Evolutionary conservation across 257 asterid species (phyloP), one percentile per base, ranked within the genome.

Genomic region (Solanum paucissectum): DNA sequence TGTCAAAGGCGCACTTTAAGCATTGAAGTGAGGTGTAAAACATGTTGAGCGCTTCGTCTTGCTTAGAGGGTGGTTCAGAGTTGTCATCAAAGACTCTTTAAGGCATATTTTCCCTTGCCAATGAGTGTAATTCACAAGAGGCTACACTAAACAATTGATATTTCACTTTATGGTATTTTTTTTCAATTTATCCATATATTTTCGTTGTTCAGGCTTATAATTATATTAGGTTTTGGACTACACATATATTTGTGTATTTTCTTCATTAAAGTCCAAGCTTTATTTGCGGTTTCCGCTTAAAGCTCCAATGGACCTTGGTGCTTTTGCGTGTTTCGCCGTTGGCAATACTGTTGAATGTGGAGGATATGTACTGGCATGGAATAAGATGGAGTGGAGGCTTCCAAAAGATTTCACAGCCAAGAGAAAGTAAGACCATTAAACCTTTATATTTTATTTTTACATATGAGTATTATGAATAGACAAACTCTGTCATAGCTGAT

Each of bases 301-400:
- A 64, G 72, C 33, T 2, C 32, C 72, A 64, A n/a, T 25, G 13
- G 72, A 64, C 42, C 40, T 71, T 71, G 20, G 77, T 32, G 77
- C n/a, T 32, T 32, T 71, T 71, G 68, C 0, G 36, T 0, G 34
- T 29, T 66, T 25, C 5, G 0, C 10, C 2, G 0, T 68, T 68
- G 36, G 33, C 33, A 74, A 21, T 37, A 12, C 33, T 76, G 83
- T 71, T 38, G 27, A 38, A 76, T 12, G 83, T 21, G 58, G 34
- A 75, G 34, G 58, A 76, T 76, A 38, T 38, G 52, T 38, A 13
- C 58, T 76, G 58, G 21, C 34, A 4, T 0, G 6, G 34, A 38
- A 38, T 34, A 75, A 37, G 58, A 76, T 23, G 58, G 83, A 76
- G 58, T n/a, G 34, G 34, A 76, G 34, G 58, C 12, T 38, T 76